Evolutionary conservation across 2,329 filamentous ascomycete genomes (phyloP), one percentile per base, ranked within the genome.

Genomic region (Ophiostoma sp.): DNA sequence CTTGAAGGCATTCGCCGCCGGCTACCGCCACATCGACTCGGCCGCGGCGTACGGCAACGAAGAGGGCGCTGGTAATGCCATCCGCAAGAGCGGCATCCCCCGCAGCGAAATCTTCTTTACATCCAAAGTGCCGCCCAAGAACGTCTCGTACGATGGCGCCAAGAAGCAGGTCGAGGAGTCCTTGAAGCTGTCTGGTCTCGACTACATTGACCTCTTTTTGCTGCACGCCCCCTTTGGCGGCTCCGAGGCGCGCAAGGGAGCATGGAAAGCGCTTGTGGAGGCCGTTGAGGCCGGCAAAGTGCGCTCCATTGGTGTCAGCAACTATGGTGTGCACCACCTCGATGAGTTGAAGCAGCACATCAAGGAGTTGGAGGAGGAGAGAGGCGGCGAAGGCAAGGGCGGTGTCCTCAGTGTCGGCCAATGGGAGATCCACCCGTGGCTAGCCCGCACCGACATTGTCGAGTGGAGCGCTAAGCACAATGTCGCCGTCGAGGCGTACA

Each of bases 361-460:
- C 73, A 83, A 82, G 71, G 88, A 91, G 80, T 86, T 91, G 0
- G 91, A 92, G 78, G 79, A 80, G 22, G 88, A 89, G 80, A 86
- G 87, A 59, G 86, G 89, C 63, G 89, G 88, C 1, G 83, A 84
- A 73, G 91, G 90, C 11, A 90, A 89, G 76, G 90, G 89, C 61
- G 93, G 93, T 31, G 84, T 93, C 55, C 87, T 97, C 78, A 92
- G 91, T 75, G 92, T 97, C 50, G 94, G 93, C 55, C 95, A 97
- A 82, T 94, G 92, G 82, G 95, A 98, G 82, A 84, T 98, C 12
- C 95, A 98, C 82, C 95, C 95, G 0, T 98, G 94, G 94, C 89
- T 94, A 57, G 86, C 90, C 9, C 87, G 94, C n/a, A 84, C 86
- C 28, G 94, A 97, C 78, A 93, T 98, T 75, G 90, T 91, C 9